These are phyloP conservation scores for Abelmoschus esculentus DNA, from an alignment of 345 rosid species.

Conservation along the genomic window DNA sequence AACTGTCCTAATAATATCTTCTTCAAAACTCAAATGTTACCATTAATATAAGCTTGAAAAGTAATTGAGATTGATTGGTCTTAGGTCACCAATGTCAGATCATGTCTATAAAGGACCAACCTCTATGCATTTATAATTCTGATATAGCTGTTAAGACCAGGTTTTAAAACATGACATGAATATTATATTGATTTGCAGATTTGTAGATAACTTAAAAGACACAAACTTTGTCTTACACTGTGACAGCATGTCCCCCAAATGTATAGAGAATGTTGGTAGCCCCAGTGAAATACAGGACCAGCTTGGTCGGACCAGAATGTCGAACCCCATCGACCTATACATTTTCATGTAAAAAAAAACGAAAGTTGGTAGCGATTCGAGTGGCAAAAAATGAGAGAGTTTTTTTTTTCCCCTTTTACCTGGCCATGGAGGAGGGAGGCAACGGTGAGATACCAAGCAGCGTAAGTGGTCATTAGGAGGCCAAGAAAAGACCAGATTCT, in stretches of 20 bases:
- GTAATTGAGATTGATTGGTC: not conserved
- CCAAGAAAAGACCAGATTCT: constrained; percentile 98
- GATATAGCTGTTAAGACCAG: not conserved
- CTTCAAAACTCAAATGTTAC: not conserved
- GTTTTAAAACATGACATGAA: too few species aligned
- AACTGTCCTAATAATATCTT: too few species aligned
- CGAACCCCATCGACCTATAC: constrained; percentile 76
- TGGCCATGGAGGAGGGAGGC: constrained; percentile 94
- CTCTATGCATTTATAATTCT: not conserved
- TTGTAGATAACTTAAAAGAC: constrained; percentile 28
- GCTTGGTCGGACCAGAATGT: constrained; percentile 84
- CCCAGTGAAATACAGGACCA: constrained; percentile 93
- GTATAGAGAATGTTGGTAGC: constrained; percentile 99
- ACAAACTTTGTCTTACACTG: constrained; percentile 60
- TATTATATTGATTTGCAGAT: too few species aligned
- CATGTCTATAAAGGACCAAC: not conserved
- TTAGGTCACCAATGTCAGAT: not conserved
- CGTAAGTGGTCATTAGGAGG: constrained; percentile 92
- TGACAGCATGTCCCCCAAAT: constrained; percentile 98
- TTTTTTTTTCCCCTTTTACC: constrained; percentile 23
- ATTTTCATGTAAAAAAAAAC: too few species aligned
- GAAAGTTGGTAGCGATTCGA: too few species aligned
- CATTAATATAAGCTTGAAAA: too few species aligned
- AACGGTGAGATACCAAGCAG: constrained; percentile 93
- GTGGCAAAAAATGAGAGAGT: not conserved